Base-by-base conservation (phyloP, 768 basidiomycete species). In the Candolleomyces aberdarensis region DNA sequence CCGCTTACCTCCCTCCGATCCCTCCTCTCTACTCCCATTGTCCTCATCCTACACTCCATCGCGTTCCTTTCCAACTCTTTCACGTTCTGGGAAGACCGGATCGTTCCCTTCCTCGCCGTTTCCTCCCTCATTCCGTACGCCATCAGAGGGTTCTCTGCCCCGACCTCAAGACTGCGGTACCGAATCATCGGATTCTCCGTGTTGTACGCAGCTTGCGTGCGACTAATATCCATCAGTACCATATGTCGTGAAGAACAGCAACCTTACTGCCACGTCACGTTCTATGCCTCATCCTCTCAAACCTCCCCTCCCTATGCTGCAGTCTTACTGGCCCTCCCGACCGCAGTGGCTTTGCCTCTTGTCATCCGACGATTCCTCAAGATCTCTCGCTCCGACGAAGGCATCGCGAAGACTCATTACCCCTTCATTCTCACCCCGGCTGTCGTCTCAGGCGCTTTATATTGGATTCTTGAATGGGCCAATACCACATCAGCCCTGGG, bases 241-340 rank as follows among this genome's bases (percentile, higher is more conserved):
- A 85, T 94, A 9, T 98, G 96, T 69, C 80, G 97, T 63, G 96
- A 99, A 71, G 96, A 98, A 69, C 96, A 98, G 72, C 87, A 92
- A 44, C 88, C 93, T 0, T 90, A 85, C 71, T 99, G 97, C 69
- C 79, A 83, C 63, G 89, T 95, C 57, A 96, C 96, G 0, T 98
- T 96, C 76, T 97, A 91, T 70, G 78, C 86, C 0, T 89, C 91
- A 0, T 84, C 87, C 0, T 81, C 87, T 9, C 74, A 86, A 0
- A 85, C 91, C 7, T 77, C 86, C 2, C 85, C 92, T 0, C 89
- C 92, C 0, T 52, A 75, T 1, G 75, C 78, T 32, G 82, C 89
- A 7, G 74, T 94, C 22, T 61, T 83, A 19, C 71, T 87, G n/a
- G 78, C 84, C 15, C 67, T 89, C 7, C 85, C 84, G 1, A 70